A percentile compares a stretch with the other conserved stretches of the same genome.
phyloP scores from a whole-genome alignment of 2,329 filamentous ascomycete species.

The Talaromyces sp. region DNA sequence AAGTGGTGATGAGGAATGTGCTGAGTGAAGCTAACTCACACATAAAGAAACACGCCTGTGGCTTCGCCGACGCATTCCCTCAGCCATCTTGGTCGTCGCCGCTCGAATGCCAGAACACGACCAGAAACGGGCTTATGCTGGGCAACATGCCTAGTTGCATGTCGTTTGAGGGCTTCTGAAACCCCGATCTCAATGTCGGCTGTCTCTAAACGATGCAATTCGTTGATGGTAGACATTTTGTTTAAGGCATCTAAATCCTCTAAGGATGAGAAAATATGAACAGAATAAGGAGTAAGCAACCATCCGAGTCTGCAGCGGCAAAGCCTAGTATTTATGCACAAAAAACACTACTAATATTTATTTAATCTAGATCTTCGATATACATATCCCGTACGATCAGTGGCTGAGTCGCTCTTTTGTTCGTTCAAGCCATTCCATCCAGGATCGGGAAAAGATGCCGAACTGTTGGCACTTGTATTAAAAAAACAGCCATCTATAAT shows the following conservation, averaged over 20 bases:
- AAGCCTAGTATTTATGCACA: neutral
- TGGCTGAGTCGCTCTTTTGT: neutral
- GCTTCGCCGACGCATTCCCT: conserved; percentile 55
- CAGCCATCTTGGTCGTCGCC: conserved; percentile 49
- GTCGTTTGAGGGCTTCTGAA: conserved; percentile 50
- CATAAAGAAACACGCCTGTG: conserved; percentile 55
- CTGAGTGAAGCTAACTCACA: conserved; percentile 23
- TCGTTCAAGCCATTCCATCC: neutral
- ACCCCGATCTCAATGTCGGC: conserved; percentile 46
- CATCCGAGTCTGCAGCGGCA: neutral
- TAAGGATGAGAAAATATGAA: neutral
- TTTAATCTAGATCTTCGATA: neutral
- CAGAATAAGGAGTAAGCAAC: neutral
- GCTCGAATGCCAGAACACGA: conserved; percentile 53
- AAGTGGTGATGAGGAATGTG: neutral
- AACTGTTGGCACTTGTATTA: neutral
- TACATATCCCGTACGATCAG: neutral
- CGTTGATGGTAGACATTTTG: conserved; percentile 4
- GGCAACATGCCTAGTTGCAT: conserved; percentile 45
- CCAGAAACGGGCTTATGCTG: conserved; percentile 49
- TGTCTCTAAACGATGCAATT: conserved; percentile 21
- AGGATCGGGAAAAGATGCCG: neutral
- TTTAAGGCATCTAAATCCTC: neutral
- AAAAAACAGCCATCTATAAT: neutral
- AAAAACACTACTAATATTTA: neutral